These are phyloP conservation scores for Spencermartinsiella ligniputridi DNA, from an alignment of 1,139 yeast genomes.

Conservation along the genomic window DNA sequence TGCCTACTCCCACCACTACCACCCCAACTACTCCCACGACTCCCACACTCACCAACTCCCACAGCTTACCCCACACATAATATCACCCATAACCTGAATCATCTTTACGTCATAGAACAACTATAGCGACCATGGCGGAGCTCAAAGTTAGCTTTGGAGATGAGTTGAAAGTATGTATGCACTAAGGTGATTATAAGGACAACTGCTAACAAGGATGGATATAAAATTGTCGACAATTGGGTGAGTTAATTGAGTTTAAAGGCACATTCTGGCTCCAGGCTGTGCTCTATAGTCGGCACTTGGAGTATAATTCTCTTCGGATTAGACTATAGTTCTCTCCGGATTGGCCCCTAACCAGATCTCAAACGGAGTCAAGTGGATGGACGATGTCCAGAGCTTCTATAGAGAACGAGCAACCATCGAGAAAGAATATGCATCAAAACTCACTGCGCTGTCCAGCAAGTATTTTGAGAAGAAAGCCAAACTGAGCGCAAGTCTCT, in stretches of 20 bases:
- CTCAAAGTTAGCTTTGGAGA: slow-evolving; percentile 35
- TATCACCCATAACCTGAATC: too few species aligned
- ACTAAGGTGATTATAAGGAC: not conserved
- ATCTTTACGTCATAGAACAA: too few species aligned
- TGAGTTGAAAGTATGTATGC: slow-evolving; percentile 31
- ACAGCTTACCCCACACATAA: not conserved
- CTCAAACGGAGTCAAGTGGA: slow-evolving; percentile 65
- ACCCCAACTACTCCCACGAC: too few species aligned
- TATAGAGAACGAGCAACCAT: slow-evolving; percentile 76
- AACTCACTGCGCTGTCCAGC: slow-evolving; percentile 58
- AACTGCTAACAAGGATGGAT: slow-evolving; percentile 55
- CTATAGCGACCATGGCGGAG: slow-evolving; percentile 15
- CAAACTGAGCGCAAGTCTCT: slow-evolving; percentile 56
- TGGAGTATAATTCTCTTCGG: too few species aligned
- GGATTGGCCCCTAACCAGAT: slow-evolving; percentile 37
- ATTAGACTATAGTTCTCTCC: too few species aligned
- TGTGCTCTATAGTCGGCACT: too few species aligned
- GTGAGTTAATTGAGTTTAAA: too few species aligned
- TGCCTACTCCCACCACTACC: too few species aligned
- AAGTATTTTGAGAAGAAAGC: slow-evolving; percentile 78
- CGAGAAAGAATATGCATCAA: slow-evolving; percentile 78
- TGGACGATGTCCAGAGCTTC: slow-evolving; percentile 73
- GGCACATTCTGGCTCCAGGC: too few species aligned
- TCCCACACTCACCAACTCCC: too few species aligned
- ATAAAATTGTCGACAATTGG: slow-evolving; percentile 75